Conservation (phyloP, 495 filamentous ascomycete species). For the Tuber melanosporum region DNA sequence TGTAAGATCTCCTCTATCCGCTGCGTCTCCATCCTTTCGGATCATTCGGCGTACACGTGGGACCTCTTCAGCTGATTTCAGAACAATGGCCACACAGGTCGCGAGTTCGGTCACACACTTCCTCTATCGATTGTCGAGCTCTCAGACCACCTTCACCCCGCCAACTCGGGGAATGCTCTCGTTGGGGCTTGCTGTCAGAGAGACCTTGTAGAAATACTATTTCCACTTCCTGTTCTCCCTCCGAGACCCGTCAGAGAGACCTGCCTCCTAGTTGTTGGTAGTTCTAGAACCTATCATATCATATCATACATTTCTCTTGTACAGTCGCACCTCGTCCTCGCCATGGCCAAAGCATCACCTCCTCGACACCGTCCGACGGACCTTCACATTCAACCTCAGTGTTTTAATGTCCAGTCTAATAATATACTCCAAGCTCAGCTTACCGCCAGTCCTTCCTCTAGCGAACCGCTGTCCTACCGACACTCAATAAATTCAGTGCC, state of each 20-base stretch:
- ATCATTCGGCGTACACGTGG: constrained; percentile 4
- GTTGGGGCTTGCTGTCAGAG: not conserved
- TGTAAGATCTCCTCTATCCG: constrained; percentile 1
- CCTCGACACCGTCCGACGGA: not conserved
- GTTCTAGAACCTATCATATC: not conserved
- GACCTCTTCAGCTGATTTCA: not conserved
- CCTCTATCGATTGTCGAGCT: constrained; percentile 1
- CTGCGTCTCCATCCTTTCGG: constrained; percentile 1
- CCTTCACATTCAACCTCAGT: constrained; percentile 1
- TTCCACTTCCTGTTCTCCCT: not conserved
- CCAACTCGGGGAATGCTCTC: not conserved
- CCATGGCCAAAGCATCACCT: not conserved
- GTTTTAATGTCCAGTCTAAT: not conserved
- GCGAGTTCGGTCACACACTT: not conserved
- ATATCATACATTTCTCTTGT: not conserved
- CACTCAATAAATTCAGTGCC: not conserved
- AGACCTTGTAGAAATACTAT: constrained; percentile 4
- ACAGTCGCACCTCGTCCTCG: not conserved
- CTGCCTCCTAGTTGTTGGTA: not conserved
- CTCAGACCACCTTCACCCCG: not conserved
- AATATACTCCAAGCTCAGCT: not conserved
- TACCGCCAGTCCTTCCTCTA: not conserved
- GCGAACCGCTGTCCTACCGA: not conserved
- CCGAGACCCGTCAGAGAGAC: not conserved
- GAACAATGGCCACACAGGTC: not conserved